These are phyloP conservation scores for Chlorencoelia australis DNA, from an alignment of 2,329 filamentous ascomycete genomes.

Conservation along the genomic window DNA sequence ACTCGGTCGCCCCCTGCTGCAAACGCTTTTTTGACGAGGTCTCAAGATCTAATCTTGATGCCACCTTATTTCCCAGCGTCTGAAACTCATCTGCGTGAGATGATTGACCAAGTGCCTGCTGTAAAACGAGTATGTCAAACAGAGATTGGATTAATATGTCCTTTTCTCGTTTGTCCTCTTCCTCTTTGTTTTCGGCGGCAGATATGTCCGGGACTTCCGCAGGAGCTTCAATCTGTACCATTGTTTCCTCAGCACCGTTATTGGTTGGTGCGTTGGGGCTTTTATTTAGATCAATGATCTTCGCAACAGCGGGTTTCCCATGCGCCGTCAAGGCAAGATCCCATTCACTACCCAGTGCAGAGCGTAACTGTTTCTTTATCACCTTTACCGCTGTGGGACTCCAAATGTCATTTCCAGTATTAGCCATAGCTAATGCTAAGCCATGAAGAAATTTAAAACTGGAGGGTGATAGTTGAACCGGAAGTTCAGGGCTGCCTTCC, in stretches of 20 bases:
- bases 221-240: background rate
- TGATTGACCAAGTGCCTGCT: slow-evolving; percentile 33
- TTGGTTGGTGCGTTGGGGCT: slow-evolving; percentile 1
- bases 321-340: slow-evolving; percentile 13
- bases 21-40: slow-evolving; percentile 42
- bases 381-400: slow-evolving; percentile 53
- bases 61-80: slow-evolving; percentile 32
- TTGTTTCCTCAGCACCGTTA: background rate
- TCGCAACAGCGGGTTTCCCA: slow-evolving; percentile 12
- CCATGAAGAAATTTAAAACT: slow-evolving; percentile 62
- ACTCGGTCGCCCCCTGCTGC: slow-evolving; percentile 56
- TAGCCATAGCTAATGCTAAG: slow-evolving; percentile 57
- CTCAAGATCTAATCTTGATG: slow-evolving; percentile 38
- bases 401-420: slow-evolving; percentile 71
- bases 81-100: slow-evolving; percentile 35
- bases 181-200: no score
- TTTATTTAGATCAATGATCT: slow-evolving; percentile 6
- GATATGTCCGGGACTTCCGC: background rate
- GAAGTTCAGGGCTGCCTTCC: slow-evolving; percentile 68
- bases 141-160: slow-evolving; percentile 50
- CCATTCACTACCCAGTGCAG: slow-evolving; percentile 38
- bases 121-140: slow-evolving; percentile 47
- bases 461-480: slow-evolving; percentile 66
- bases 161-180: slow-evolving; percentile 7
- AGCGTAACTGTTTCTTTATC: slow-evolving; percentile 49